A percentile compares a stretch with the other conserved stretches of the same genome.
Evolutionary conservation across 495 filamentous ascomycete species (phyloP).

Genomic region (Immersiella caudata): DNA sequence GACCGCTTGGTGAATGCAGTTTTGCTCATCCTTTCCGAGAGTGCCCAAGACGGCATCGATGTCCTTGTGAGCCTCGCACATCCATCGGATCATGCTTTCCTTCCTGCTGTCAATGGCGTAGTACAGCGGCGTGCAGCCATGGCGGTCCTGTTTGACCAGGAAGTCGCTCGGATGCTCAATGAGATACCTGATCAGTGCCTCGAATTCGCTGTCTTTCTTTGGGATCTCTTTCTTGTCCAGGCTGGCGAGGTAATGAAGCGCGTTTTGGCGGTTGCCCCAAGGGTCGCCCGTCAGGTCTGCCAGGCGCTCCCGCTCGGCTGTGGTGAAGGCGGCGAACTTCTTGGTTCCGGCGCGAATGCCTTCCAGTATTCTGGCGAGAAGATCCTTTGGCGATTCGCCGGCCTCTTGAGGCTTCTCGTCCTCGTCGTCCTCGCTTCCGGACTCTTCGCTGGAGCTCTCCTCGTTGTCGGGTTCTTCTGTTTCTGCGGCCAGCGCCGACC

Average conservation of each 20-base stretch:
- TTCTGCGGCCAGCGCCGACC: not conserved
- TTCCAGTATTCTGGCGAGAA: not conserved
- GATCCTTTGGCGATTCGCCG: not conserved
- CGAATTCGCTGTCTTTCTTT: not conserved
- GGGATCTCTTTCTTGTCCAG: not conserved
- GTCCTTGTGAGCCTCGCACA: constrained; percentile 14
- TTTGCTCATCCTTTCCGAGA: not conserved
- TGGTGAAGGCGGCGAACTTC: not conserved
- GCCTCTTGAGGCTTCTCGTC: not conserved
- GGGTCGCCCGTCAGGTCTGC: not conserved
- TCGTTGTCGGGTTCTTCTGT: not conserved
- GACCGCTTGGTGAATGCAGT: not conserved
- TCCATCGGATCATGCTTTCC: constrained; percentile 20
- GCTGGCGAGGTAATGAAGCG: not conserved
- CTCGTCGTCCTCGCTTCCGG: not conserved
- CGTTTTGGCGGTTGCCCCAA: not conserved
- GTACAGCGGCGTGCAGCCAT: constrained; percentile 1
- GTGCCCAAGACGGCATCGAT: not conserved
- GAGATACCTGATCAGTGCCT: not conserved
- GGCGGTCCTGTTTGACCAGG: not conserved
- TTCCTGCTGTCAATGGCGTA: constrained; percentile 3
- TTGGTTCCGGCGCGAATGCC: not conserved
- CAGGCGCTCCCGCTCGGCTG: not conserved
- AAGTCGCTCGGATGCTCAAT: not conserved
- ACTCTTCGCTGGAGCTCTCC: not conserved